Conservation (phyloP, 2,329 filamentous ascomycete species). For the Exophiala aquamarina region DNA sequence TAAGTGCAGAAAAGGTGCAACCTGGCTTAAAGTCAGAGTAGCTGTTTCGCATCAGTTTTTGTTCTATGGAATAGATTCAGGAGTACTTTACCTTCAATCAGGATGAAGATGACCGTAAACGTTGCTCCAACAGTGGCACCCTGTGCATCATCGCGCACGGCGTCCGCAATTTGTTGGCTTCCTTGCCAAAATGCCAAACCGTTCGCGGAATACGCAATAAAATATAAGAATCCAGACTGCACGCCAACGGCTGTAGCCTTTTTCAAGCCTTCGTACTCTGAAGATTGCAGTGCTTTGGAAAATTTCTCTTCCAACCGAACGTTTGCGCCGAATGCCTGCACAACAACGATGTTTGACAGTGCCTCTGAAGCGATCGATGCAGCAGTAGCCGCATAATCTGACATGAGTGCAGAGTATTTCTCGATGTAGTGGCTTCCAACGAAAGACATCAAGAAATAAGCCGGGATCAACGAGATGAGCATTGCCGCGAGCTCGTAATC, state of each 20-base stretch:
- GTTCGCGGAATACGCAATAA: conserved; percentile 36
- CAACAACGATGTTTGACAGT: conserved; percentile 49
- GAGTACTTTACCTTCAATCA: conserved; percentile 47
- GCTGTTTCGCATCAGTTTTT: too few relatives aligned
- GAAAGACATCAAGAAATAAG: conserved; percentile 47
- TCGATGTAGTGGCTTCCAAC: conserved; percentile 46
- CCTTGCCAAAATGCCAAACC: conserved; percentile 37
- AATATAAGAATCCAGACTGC: conserved; percentile 33
- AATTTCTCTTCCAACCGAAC: conserved; percentile 38
- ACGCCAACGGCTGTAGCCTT: conserved; percentile 33
- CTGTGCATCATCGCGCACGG: conserved; percentile 21
- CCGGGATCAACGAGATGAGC: conserved; percentile 46
- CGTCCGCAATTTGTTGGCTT: conserved; percentile 52
- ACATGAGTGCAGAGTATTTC: conserved; percentile 47
- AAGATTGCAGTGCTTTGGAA: conserved; percentile 29
- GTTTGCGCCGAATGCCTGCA: conserved; percentile 58
- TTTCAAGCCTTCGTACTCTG: conserved; percentile 31
- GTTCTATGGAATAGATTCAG: too few relatives aligned
- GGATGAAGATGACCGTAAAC: conserved; percentile 57
- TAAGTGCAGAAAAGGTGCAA: conserved; percentile 50
- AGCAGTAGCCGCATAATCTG: conserved; percentile 54
- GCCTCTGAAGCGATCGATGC: conserved; percentile 60
- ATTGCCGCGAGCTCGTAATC: conserved; percentile 46
- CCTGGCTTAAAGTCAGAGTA: conserved; percentile 46
- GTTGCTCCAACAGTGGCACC: conserved; percentile 48